Evolutionary conservation across 2,329 filamentous ascomycete genomes (phyloP).

Genomic region (Exophiala sp.): DNA sequence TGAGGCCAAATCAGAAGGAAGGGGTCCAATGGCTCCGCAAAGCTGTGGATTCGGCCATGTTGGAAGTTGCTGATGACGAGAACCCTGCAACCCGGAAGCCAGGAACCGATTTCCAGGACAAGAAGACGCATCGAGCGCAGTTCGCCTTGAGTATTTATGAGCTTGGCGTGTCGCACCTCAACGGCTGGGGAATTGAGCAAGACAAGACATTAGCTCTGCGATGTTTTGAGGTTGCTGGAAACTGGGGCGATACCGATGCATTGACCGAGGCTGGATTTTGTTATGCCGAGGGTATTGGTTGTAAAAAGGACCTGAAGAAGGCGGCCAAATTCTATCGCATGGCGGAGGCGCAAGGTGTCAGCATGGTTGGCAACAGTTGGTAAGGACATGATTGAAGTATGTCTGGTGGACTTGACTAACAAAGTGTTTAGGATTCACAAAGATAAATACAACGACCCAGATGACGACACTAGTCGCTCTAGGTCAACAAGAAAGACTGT

Average conservation of each 20-base stretch:
- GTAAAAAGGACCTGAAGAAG: constrained; percentile 93
- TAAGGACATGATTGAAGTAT: constrained; percentile 44
- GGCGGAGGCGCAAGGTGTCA: constrained; percentile 89
- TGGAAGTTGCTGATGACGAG: constrained; percentile 79
- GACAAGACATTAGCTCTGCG: constrained; percentile 81
- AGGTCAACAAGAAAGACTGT: constrained; percentile 14
- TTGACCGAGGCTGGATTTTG: constrained; percentile 92
- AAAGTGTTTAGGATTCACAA: constrained; percentile 26
- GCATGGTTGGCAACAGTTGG: constrained; percentile 98
- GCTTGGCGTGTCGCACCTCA: constrained; percentile 92
- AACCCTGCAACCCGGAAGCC: constrained; percentile 47
- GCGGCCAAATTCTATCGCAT: constrained; percentile 83
- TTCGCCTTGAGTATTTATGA: constrained; percentile 96
- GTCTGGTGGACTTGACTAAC: constrained; percentile 1
- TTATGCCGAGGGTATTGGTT: constrained; percentile 87
- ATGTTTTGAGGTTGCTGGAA: constrained; percentile 93
- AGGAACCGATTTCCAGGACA: constrained; percentile 60
- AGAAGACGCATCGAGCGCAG: constrained; percentile 80
- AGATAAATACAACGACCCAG: constrained; percentile 27
- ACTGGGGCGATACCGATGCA: constrained; percentile 92
- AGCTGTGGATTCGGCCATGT: constrained; percentile 74
- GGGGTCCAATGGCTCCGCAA: constrained; percentile 88
- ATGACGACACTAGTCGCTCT: constrained; percentile 14
- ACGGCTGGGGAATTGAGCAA: constrained; percentile 94
- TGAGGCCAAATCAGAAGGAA: constrained; percentile 84